These are phyloP conservation scores for Ascochyta pisi DNA, from an alignment of 2,329 filamentous ascomycete genomes.

Conservation along the genomic window DNA sequence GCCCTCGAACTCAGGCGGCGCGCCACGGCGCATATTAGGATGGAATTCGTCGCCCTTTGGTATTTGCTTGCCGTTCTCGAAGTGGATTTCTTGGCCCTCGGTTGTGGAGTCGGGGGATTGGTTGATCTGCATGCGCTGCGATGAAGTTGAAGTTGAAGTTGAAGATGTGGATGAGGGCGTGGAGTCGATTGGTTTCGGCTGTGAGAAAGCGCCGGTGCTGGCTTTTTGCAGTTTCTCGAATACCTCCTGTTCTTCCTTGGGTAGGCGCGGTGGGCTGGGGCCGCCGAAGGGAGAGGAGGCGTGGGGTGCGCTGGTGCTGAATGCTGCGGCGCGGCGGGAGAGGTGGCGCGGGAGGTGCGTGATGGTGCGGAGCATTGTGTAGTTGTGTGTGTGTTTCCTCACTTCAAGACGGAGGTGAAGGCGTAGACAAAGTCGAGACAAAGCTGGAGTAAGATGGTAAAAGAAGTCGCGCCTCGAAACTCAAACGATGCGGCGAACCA, in stretches of 20 bases:
- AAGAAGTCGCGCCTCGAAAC: background rate
- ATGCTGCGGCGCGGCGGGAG: conserved; percentile 25
- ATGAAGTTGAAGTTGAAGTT: conserved; percentile 15
- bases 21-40: conserved; percentile 75
- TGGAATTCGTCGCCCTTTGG: conserved; percentile 70
- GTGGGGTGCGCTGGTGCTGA: conserved; percentile 23
- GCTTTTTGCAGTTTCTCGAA: conserved; percentile 84
- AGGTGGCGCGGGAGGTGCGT: conserved; percentile 35
- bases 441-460: background rate
- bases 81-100: background rate
- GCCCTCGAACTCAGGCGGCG: conserved; percentile 89
- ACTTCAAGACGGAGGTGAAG: too few relatives aligned
- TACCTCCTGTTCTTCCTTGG: conserved; percentile 85
- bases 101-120: conserved; percentile 36
- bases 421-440: background rate
- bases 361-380: conserved; percentile 27
- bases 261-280: conserved; percentile 83
- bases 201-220: conserved; percentile 80
- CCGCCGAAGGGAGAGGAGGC: conserved; percentile 42
- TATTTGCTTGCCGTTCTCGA: conserved; percentile 42
- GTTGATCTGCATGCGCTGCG: conserved; percentile 43
- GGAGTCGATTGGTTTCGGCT: conserved; percentile 55
- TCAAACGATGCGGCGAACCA: background rate
- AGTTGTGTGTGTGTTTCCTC: background rate
- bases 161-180: conserved; percentile 24